Evolutionary conservation across 768 basidiomycete genomes (phyloP).

Genomic region (Collybiopsis luxurians): DNA sequence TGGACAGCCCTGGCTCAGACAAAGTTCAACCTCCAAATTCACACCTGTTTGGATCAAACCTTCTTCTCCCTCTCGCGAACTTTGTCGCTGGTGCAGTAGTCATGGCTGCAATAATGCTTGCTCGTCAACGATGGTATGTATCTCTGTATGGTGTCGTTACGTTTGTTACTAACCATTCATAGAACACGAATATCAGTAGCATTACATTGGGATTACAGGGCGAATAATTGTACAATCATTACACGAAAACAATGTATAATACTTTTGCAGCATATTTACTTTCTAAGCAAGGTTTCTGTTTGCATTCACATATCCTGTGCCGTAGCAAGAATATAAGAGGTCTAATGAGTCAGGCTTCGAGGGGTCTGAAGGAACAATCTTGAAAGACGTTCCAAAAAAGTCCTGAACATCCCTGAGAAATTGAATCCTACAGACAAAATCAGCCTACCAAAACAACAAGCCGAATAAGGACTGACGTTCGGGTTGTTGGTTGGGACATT

Average conservation of each 20-base stretch:
- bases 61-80: constrained; percentile 28
- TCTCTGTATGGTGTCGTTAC: too few species aligned
- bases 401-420: constrained; percentile 79
- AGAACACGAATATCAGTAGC: not conserved
- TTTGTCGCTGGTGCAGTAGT: constrained; percentile 44
- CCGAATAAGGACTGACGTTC: constrained; percentile 58
- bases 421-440: constrained; percentile 65
- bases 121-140: not conserved
- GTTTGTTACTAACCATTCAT: not conserved
- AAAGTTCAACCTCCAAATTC: not conserved
- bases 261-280: not conserved
- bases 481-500: constrained; percentile 78
- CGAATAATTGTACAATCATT: not conserved
- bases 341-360: constrained; percentile 52
- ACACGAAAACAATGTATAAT: not conserved
- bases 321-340: constrained; percentile 86
- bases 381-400: constrained; percentile 93
- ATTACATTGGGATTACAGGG: not conserved
- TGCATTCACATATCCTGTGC: constrained; percentile 87
- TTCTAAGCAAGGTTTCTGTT: constrained; percentile 70
- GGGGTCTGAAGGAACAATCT: constrained; percentile 65
- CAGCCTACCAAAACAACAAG: not conserved
- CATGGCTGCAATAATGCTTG: constrained; percentile 10
- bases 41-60: not conserved
- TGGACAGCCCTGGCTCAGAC: not conserved